Conservation (phyloP, 192 early-diverging fungal genomes). For the Coemansia sp. region DNA sequence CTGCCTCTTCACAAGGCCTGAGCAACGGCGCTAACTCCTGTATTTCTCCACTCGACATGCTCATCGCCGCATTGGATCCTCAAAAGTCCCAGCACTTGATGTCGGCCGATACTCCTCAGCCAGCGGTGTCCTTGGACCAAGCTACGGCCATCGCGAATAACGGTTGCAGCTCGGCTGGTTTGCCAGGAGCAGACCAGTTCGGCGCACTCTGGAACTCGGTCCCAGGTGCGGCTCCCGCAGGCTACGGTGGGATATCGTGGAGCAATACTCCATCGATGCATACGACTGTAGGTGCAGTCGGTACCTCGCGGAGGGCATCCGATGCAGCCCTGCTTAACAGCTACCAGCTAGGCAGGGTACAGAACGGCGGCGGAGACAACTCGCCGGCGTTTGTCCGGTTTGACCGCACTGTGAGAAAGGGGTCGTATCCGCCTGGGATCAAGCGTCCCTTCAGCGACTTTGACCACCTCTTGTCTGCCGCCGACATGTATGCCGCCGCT, state of each 20-base stretch:
- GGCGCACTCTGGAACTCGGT: constrained; percentile 1
- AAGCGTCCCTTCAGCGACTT: constrained; percentile 50
- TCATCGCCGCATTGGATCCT: constrained; percentile 49
- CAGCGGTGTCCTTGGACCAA: constrained; percentile 4
- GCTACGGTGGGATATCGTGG: constrained; percentile 15
- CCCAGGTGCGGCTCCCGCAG: not conserved
- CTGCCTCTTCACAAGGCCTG: constrained; percentile 31
- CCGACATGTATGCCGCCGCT: constrained; percentile 32
- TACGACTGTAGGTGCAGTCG: not conserved
- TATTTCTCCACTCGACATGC: constrained; percentile 50
- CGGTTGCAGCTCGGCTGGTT: not conserved
- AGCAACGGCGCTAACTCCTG: constrained; percentile 19
- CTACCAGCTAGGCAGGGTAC: constrained; percentile 36
- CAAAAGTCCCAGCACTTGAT: constrained; percentile 21
- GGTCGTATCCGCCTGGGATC: constrained; percentile 34
- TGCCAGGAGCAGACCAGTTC: not conserved
- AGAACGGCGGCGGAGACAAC: not conserved
- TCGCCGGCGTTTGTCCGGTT: not conserved
- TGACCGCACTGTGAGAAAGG: constrained; percentile 15
- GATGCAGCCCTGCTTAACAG: constrained; percentile 19
- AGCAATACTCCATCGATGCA: constrained; percentile 5
- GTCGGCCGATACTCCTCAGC: not conserved
- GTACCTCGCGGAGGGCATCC: constrained; percentile 12
- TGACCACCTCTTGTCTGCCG: constrained; percentile 42
- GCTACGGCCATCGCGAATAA: not conserved